A percentile compares a stretch with the other conserved stretches of the same genome.
Evolutionary conservation across 768 basidiomycete species (phyloP).

Genomic region (Tephrocybe sp.): DNA sequence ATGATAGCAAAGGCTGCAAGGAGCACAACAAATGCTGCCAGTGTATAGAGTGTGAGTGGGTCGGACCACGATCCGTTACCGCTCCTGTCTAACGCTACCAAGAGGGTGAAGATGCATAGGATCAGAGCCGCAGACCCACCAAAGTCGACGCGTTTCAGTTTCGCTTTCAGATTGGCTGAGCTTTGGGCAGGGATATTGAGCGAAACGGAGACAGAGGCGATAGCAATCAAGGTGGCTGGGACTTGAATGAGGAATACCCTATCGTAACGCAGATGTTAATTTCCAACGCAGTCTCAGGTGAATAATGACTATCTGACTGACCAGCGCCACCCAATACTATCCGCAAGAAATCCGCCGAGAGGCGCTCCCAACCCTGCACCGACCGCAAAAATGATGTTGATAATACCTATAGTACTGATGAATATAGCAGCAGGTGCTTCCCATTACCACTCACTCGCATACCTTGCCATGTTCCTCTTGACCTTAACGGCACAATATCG

Average conservation of each 20-base stretch:
- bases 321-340: slow-evolving; percentile 69
- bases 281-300: neutral
- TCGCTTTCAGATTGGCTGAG: slow-evolving; percentile 40
- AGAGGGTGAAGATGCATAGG: slow-evolving; percentile 50
- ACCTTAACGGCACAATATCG: slow-evolving; percentile 58
- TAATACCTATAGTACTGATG: slow-evolving; percentile 37
- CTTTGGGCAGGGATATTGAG: slow-evolving; percentile 47
- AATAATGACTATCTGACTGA: slow-evolving; percentile 17
- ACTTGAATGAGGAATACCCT: slow-evolving; percentile 62
- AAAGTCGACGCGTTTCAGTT: slow-evolving; percentile 62
- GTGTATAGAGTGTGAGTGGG: slow-evolving; percentile 31
- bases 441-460: too few relatives aligned
- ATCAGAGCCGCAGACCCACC: slow-evolving; percentile 55
- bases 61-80: slow-evolving; percentile 47
- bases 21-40: slow-evolving; percentile 30
- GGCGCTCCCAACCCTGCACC: slow-evolving; percentile 61
- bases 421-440: too few relatives aligned
- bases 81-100: slow-evolving; percentile 54
- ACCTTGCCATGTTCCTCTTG: slow-evolving; percentile 64
- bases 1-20: slow-evolving; percentile 38
- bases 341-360: slow-evolving; percentile 57
- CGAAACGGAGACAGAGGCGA: slow-evolving; percentile 45
- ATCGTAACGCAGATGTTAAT: neutral
- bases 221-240: slow-evolving; percentile 51
- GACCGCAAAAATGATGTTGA: slow-evolving; percentile 56